These are phyloP conservation scores for Vitis riparia DNA, from an alignment of 164 flowering plant genomes.

Conservation along the genomic window DNA sequence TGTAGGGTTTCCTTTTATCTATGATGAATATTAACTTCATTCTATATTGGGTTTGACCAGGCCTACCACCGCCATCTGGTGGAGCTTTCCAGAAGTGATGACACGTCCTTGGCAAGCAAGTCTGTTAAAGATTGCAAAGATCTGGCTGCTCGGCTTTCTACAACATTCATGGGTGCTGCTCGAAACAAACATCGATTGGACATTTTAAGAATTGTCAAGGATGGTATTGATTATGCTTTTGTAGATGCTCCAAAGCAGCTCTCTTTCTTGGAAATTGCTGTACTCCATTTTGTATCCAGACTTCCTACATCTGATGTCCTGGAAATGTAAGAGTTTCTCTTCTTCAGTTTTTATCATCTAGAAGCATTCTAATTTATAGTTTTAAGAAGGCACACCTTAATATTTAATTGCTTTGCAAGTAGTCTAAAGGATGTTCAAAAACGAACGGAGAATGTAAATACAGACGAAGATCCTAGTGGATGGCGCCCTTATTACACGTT, in stretches of 20 bases:
- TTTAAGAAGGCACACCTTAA: slow-evolving; percentile 9
- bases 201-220: slow-evolving; percentile 68
- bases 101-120: slow-evolving; percentile 43
- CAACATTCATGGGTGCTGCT: slow-evolving; percentile 71
- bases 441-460: slow-evolving; percentile 66
- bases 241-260: slow-evolving; percentile 71
- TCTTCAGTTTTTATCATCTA: background rate
- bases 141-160: slow-evolving; percentile 79
- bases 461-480: slow-evolving; percentile 97
- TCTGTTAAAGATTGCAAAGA: slow-evolving; percentile 68
- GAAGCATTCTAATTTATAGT: background rate
- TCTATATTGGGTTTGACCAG: slow-evolving; percentile 32
- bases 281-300: slow-evolving; percentile 78
- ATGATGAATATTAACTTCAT: background rate
- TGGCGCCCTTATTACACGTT: slow-evolving; percentile 90
- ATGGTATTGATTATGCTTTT: slow-evolving; percentile 82
- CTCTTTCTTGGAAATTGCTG: slow-evolving; percentile 72
- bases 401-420: slow-evolving; percentile 17
- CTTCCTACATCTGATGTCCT: slow-evolving; percentile 69
- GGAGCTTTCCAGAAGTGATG: slow-evolving; percentile 41
- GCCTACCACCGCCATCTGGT: slow-evolving; percentile 58
- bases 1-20: background rate
- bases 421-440: slow-evolving; percentile 79
- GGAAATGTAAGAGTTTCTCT: slow-evolving; percentile 64
- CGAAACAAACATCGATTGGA: slow-evolving; percentile 76